Evolutionary conservation across 2,329 filamentous ascomycete genomes (phyloP), one percentile per base, ranked within the genome.

Genomic region (Didymosphaeria variabile): DNA sequence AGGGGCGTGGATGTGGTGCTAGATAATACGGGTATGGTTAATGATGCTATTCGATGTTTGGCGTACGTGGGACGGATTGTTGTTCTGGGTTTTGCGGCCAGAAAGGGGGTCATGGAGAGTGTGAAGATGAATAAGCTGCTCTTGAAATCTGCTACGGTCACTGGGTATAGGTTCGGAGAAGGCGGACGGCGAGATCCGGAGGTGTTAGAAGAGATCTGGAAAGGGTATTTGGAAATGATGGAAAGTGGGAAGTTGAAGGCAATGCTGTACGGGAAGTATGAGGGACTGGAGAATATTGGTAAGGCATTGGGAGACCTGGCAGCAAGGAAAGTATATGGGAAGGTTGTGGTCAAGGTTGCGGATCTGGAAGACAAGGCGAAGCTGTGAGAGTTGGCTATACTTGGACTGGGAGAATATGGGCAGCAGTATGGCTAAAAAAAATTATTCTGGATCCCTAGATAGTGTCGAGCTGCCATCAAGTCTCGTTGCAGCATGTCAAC

Each of bases 91-190:
- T 89, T 89, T 69, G 86, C 86, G 6, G 87, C 83, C 0, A 77
- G 82, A 52, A 80, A 75, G 17, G 84, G 84, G 0, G 74, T 82
- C 8, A 83, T 88, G 76, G 86, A 88, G 55, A 65, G 63, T 4
- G 53, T 74, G 3, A 51, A 62, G 12, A 65, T 67, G 12, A 73
- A 74, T 34, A 59, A 66, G 29, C 21, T 57, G 9, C 51, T 53
- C n/a, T 36, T 53, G 2, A 53, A 53, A 15, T 53, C 51, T 15
- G 51, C 36, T 12, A 53, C 19, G 23, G 29, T 88, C 5, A 79
- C 84, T 36, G 85, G 85, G 45, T 88, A 88, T 72, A 79, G 86
- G 49, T 88, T 84, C 67, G 86, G 86, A 2, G 86, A 88, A 72
- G 85, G 82, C 38, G 80, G 84, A 19, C 76, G 86, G 45, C 78